Evolutionary conservation across 345 rosid species (phyloP), one percentile per base, ranked within the genome.

Genomic region (Syzygium grande): DNA sequence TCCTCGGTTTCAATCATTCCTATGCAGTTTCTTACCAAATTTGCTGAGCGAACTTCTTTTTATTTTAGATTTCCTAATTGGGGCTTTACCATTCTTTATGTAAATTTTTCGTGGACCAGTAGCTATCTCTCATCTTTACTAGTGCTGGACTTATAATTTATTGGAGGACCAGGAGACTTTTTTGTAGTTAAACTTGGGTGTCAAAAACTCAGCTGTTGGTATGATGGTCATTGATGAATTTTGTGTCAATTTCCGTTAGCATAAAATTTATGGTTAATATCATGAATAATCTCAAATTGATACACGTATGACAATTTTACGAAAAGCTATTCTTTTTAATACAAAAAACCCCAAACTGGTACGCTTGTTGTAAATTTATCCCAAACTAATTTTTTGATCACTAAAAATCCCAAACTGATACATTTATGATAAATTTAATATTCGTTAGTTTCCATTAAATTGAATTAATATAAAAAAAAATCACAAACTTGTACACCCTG

Each of bases 11-110:
- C 87, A 73, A 17, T 41, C 52, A 34, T 52, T 30, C 59, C 11
- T 11, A 29, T n/a, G 86, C 58, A 52, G 86, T 55, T 84, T 84
- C 58, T 84, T 84, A 38, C 80, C 80, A 34, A 68, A 41, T 52
- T 38, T 52, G 86, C 43, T 29, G 86, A 38, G 38, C 23, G 86
- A 29, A n/a, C 38, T 52, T 84, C 43, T 41, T 84, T 29, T 84
- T 30, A 19, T 55, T 49, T 84, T 29, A 55, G 38, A 52, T 51
- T 84, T 55, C 43, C 13, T 29, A 9, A 52, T 84, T 14, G 27
- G 13, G 46, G 23, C 43, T 25, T 52, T 17, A 30, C 34, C 38
- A 84, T 84, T 84, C 86, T 84, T 84, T n/a, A 11, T 84, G 86
- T 84, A 84, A 52, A 84, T 52, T 52, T 52, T 73, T 21, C 25